Evolutionary conservation across 2,329 filamentous ascomycete species (phyloP).

Genomic region (Aureobasidium sp.): DNA sequence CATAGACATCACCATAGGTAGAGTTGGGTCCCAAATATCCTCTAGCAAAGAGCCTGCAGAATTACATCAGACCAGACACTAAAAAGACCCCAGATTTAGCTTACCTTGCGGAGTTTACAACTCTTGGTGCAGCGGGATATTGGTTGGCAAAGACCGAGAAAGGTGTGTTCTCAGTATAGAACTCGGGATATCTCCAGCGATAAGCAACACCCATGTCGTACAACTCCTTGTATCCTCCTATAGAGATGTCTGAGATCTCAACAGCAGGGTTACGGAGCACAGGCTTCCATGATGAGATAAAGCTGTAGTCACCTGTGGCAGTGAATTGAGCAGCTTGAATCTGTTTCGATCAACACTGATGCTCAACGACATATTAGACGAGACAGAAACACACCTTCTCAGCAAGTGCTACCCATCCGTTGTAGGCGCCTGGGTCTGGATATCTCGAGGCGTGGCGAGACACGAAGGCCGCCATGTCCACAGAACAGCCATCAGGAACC

Average conservation of each 20-base stretch:
- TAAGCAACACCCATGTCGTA: slow-evolving; percentile 50
- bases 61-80: background rate
- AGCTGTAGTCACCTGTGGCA: slow-evolving; percentile 46
- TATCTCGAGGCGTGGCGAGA: slow-evolving; percentile 57
- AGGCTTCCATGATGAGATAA: slow-evolving; percentile 53
- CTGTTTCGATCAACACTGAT: slow-evolving; percentile 27
- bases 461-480: slow-evolving; percentile 56
- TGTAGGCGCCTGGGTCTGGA: slow-evolving; percentile 55
- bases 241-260: slow-evolving; percentile 53
- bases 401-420: slow-evolving; percentile 43
- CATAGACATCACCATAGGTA: slow-evolving; percentile 49
- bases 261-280: slow-evolving; percentile 48
- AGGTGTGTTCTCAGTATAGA: slow-evolving; percentile 42
- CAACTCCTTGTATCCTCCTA: slow-evolving; percentile 57
- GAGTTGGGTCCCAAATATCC: slow-evolving; percentile 55
- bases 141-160: slow-evolving; percentile 61
- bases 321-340: slow-evolving; percentile 50
- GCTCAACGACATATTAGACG: background rate
- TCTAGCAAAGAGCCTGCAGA: slow-evolving; percentile 47
- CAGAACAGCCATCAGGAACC: slow-evolving; percentile 49
- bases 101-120: slow-evolving; percentile 50
- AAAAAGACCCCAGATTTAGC: background rate
- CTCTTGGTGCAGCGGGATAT: slow-evolving; percentile 43
- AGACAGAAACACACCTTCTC: slow-evolving; percentile 17
- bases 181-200: slow-evolving; percentile 38